These are phyloP conservation scores for Populus hybrid DNA, from an alignment of 441 rosid genomes.

Conservation along the genomic window DNA sequence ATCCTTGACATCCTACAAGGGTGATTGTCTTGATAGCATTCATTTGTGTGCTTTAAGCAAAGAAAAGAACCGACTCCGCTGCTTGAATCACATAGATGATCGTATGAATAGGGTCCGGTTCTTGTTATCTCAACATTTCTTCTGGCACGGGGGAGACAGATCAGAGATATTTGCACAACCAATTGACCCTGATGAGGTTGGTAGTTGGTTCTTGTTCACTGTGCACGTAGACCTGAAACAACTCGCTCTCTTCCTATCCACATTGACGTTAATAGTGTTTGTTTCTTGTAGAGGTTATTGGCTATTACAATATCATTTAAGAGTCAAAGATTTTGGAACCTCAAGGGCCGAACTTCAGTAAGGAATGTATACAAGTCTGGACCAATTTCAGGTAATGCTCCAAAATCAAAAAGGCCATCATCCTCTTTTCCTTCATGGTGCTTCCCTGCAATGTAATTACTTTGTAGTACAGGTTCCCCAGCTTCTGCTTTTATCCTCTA, in stretches of 20 bases:
- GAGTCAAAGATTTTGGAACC: slow-evolving; percentile 57
- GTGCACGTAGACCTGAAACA: not conserved
- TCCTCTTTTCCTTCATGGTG: not conserved
- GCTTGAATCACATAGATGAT: not conserved
- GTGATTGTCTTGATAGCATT: slow-evolving; percentile 5
- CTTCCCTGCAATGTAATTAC: not conserved
- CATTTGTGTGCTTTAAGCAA: not conserved
- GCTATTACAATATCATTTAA: slow-evolving; percentile 36
- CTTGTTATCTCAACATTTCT: not conserved
- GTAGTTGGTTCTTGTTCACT: not conserved
- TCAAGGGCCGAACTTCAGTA: slow-evolving; percentile 43
- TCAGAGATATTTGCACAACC: slow-evolving; percentile 46
- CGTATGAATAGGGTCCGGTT: not conserved
- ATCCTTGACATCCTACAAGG: slow-evolving; percentile 29
- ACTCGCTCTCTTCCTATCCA: not conserved
- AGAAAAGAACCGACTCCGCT: not conserved
- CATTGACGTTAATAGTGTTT: not conserved
- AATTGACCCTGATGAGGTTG: slow-evolving; percentile 43
- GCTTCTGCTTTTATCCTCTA: not conserved
- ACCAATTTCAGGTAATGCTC: slow-evolving; percentile 49
- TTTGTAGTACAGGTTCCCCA: too few relatives aligned
- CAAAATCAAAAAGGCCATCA: not conserved
- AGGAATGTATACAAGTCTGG: slow-evolving; percentile 35
- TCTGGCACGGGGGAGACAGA: slow-evolving; percentile 38
- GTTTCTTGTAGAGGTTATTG: slow-evolving; percentile 36